Conservation (phyloP, 768 basidiomycete genomes). For the Leccinum disarticulatum region DNA sequence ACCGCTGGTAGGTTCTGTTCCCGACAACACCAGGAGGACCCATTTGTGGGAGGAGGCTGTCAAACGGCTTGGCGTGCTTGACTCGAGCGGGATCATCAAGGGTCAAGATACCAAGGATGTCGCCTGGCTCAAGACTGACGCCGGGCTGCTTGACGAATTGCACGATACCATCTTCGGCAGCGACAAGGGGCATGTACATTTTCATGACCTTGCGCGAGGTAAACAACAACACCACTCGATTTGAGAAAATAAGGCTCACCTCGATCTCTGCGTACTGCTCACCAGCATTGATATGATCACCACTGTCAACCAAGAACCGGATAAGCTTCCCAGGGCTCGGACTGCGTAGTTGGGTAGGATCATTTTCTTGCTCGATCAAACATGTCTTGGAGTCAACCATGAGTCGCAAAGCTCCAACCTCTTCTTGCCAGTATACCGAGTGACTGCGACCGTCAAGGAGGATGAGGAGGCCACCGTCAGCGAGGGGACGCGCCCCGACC, state of each 20-base stretch:
- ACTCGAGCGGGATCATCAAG: constrained; percentile 95
- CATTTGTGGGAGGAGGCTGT: constrained; percentile 86
- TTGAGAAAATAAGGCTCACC: constrained; percentile 42
- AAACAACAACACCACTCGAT: background rate
- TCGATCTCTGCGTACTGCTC: constrained; percentile 99
- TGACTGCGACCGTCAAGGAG: constrained; percentile 93
- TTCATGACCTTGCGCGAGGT: constrained; percentile 76
- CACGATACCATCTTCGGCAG: constrained; percentile 89
- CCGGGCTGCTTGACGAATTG: constrained; percentile 99
- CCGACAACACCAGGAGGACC: constrained; percentile 85
- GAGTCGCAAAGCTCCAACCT: constrained; percentile 88
- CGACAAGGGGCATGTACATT: constrained; percentile 99
- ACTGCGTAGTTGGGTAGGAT: constrained; percentile 94
- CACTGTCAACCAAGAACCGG: constrained; percentile 92
- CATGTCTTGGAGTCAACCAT: constrained; percentile 98
- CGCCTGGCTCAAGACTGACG: constrained; percentile 93
- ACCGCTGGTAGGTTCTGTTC: constrained; percentile 86
- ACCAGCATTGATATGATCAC: constrained; percentile 95
- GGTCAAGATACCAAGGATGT: constrained; percentile 94
- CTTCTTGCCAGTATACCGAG: constrained; percentile 97
- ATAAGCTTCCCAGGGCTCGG: constrained; percentile 97
- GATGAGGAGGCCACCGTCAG: constrained; percentile 92
- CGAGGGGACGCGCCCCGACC: constrained; percentile 89
- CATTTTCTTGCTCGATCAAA: constrained; percentile 98
- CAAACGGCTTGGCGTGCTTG: constrained; percentile 97